These are phyloP conservation scores for Mycoemilia scoparia DNA, from an alignment of 192 early-diverging fungal genomes.

Conservation along the genomic window DNA sequence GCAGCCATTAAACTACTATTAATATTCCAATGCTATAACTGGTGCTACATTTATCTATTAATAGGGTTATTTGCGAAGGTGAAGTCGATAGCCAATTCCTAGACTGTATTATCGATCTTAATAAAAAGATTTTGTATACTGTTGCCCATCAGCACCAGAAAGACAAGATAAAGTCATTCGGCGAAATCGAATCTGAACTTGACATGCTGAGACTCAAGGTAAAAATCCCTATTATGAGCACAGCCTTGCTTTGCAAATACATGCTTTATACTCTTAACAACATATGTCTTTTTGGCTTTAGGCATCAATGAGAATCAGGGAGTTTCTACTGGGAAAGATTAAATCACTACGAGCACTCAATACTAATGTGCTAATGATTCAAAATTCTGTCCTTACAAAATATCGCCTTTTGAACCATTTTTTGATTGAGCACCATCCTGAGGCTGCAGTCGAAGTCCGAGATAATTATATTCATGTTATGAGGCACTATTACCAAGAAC, in stretches of 20 bases:
- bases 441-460: constrained; percentile 74
- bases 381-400: constrained; percentile 78
- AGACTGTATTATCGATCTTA: constrained; percentile 62
- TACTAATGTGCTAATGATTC: constrained; percentile 84
- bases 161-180: constrained; percentile 54
- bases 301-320: constrained; percentile 69
- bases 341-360: constrained; percentile 71
- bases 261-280: constrained; percentile 19
- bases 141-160: constrained; percentile 51
- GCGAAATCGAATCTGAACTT: constrained; percentile 80
- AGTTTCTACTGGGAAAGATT: constrained; percentile 73
- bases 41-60: no score
- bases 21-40: constrained; percentile 7
- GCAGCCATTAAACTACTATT: not conserved
- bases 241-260: no score
- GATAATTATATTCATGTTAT: constrained; percentile 71
- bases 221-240: no score
- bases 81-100: constrained; percentile 87
- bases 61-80: constrained; percentile 71
- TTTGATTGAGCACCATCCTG: constrained; percentile 67
- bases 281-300: no score
- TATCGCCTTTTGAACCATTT: constrained; percentile 87
- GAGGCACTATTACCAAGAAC: constrained; percentile 68
- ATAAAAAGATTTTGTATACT: constrained; percentile 73
- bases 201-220: constrained; percentile 73